These are phyloP conservation scores for Candida jianshihensis DNA, from an alignment of 805 yeast genomes.

Conservation along the genomic window DNA sequence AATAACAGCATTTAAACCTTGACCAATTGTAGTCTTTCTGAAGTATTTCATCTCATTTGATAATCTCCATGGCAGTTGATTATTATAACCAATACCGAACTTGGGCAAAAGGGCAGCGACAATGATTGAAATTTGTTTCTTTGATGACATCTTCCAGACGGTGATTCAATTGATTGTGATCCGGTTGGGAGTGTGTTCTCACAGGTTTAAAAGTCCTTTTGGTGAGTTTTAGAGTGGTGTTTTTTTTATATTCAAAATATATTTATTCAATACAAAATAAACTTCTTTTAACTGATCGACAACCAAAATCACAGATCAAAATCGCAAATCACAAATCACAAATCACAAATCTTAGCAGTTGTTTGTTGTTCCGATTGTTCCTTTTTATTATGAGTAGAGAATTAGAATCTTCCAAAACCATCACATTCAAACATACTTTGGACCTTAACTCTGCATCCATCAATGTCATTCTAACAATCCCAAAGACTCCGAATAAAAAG, in stretches of 20 bases:
- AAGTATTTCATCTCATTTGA: slow-evolving; percentile 82
- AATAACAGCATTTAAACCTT: slow-evolving; percentile 63
- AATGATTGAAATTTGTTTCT: slow-evolving; percentile 47
- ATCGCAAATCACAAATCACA: no score
- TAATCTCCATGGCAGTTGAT: slow-evolving; percentile 83
- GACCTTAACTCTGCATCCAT: not conserved
- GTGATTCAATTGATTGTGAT: no score
- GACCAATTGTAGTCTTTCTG: slow-evolving; percentile 56
- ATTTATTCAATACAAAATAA: no score
- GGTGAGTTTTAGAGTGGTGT: no score
- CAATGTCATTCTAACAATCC: not conserved
- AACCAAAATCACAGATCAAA: no score
- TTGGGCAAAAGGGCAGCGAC: slow-evolving; percentile 83
- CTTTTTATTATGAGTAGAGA: not conserved
- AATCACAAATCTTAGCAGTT: no score
- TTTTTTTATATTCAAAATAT: no score
- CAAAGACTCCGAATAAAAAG: slow-evolving; percentile 4
- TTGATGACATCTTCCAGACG: not conserved
- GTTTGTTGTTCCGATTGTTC: no score
- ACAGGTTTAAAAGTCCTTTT: no score
- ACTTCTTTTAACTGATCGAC: no score
- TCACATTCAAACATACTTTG: not conserved
- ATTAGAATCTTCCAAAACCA: not conserved
- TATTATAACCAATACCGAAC: slow-evolving; percentile 79
- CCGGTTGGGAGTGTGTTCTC: no score